These are phyloP conservation scores for Ochetophila trinervis DNA, from an alignment of 306 rosid species.

Conservation along the genomic window DNA sequence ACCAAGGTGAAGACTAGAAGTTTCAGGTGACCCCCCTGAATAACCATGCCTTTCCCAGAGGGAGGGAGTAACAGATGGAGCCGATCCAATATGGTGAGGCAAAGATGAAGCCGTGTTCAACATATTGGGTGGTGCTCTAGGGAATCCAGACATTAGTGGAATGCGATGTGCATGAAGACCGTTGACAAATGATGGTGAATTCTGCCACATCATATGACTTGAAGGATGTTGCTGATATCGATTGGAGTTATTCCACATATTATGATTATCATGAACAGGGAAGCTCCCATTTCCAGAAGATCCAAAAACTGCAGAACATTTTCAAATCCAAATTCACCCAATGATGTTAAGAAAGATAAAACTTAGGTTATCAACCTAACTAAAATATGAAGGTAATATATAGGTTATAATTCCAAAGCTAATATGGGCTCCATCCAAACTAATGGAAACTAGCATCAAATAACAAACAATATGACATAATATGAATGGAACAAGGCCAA, in stretches of 20 bases:
- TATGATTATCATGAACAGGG: slow-evolving; percentile 37
- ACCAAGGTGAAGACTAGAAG: slow-evolving; percentile 37
- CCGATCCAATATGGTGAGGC: slow-evolving; percentile 42
- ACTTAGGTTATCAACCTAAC: background rate
- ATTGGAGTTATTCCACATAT: slow-evolving; percentile 37
- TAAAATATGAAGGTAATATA: background rate
- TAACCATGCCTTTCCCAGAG: slow-evolving; percentile 42
- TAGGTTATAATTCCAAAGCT: too few relatives aligned
- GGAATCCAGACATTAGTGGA: slow-evolving; percentile 30
- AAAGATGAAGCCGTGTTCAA: slow-evolving; percentile 30
- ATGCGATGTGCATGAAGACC: slow-evolving; percentile 34
- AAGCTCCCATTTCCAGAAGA: slow-evolving; percentile 28
- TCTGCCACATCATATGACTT: slow-evolving; percentile 41
- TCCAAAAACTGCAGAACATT: slow-evolving; percentile 34
- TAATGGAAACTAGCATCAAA: too few relatives aligned
- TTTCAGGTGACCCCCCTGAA: slow-evolving; percentile 37
- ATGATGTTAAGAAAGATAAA: background rate
- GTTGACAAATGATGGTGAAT: slow-evolving; percentile 32
- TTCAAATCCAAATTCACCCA: slow-evolving; percentile 15
- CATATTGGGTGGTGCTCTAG: slow-evolving; percentile 43
- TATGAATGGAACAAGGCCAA: too few relatives aligned
- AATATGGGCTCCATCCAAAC: too few relatives aligned
- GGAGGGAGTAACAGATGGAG: slow-evolving; percentile 37
- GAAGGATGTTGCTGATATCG: slow-evolving; percentile 28
- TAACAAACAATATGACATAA: too few relatives aligned